Percentiles rank a stretch among this genome's conserved stretches.
phyloP scores from a whole-genome alignment of 352 stramenopile genomes.

The Phytophthora europaea region DNA sequence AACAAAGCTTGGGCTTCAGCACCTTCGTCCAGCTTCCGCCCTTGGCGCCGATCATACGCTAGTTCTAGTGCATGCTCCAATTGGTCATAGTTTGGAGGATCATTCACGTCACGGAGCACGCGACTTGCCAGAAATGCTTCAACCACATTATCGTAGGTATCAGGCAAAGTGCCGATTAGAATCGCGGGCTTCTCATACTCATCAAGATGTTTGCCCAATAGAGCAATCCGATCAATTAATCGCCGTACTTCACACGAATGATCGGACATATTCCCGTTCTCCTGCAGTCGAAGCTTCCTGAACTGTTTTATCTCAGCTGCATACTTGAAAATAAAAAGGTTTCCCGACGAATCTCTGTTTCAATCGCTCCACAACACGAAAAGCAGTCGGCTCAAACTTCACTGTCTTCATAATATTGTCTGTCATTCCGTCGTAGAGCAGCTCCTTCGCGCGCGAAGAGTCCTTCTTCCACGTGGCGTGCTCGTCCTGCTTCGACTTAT shows the following conservation, averaged over 20 bases:
- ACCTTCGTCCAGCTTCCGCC: background rate
- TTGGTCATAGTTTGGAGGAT: conserved; percentile 2
- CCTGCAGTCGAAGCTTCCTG: conserved; percentile 6
- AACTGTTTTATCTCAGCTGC: conserved; percentile 16
- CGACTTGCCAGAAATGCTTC: conserved; percentile 26
- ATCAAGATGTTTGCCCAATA: conserved; percentile 10
- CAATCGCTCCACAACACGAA: conserved; percentile 12
- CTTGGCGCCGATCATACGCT: background rate
- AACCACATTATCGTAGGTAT: conserved; percentile 16
- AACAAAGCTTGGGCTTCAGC: background rate
- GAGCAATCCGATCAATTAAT: conserved; percentile 15
- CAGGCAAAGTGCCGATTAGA: conserved; percentile 17
- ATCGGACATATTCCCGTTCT: conserved; percentile 8
- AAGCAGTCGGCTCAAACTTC: conserved; percentile 11
- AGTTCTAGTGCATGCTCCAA: background rate
- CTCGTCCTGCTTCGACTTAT: conserved; percentile 8
- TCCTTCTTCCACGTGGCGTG: background rate
- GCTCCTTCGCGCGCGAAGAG: conserved; percentile 1
- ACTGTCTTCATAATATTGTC: conserved; percentile 24
- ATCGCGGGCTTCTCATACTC: conserved; percentile 25
- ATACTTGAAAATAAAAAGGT: conserved; percentile 23
- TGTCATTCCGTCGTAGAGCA: conserved; percentile 22
- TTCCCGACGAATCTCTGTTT: conserved; percentile 19
- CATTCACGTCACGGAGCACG: background rate
- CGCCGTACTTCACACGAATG: conserved; percentile 23